Evolutionary conservation across 495 filamentous ascomycete species (phyloP).

Genomic region (Penicillium herquei): DNA sequence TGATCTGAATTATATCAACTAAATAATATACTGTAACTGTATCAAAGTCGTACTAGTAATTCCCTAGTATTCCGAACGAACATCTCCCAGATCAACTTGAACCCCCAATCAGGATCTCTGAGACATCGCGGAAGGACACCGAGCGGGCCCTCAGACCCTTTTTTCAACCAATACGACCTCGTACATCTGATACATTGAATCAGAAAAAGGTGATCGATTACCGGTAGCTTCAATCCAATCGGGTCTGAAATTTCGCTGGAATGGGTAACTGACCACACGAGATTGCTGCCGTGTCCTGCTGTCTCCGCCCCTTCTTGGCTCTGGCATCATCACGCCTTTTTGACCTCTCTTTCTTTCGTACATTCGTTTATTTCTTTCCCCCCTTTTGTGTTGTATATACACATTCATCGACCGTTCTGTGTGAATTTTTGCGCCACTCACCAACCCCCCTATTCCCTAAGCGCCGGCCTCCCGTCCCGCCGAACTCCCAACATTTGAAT

Average conservation of each 20-base stretch:
- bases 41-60: too few species aligned
- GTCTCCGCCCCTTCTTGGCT: background rate
- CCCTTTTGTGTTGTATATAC: conserved; percentile 3
- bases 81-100: too few species aligned
- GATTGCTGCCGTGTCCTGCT: conserved; percentile 1
- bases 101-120: too few species aligned
- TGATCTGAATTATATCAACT: too few species aligned
- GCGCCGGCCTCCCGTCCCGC: conserved; percentile 1
- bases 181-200: conserved; percentile 3
- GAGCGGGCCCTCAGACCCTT: background rate
- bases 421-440: background rate
- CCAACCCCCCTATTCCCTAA: background rate
- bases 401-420: background rate
- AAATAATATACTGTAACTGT: too few species aligned
- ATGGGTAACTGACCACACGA: conserved; percentile 19
- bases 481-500: too few species aligned
- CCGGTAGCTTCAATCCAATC: background rate
- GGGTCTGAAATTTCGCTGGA: conserved; percentile 1
- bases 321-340: background rate
- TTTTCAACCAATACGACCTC: background rate
- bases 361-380: conserved; percentile 4
- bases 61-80: too few species aligned
- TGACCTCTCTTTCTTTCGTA: background rate
- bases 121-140: background rate
- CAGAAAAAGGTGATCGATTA: background rate